These are phyloP conservation scores for Larix sibirica DNA, from an alignment of 83 land plant genomes.

Conservation along the genomic window DNA sequence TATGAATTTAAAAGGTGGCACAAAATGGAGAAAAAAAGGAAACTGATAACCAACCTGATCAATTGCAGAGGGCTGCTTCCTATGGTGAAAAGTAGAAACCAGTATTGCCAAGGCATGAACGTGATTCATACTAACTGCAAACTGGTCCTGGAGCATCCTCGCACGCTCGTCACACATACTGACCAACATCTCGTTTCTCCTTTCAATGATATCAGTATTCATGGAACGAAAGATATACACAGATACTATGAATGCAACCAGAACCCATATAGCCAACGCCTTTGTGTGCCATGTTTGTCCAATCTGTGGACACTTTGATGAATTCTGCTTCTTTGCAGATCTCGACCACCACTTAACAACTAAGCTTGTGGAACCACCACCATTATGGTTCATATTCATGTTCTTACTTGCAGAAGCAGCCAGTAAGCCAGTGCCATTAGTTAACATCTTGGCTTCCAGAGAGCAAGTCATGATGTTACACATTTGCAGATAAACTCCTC, in stretches of 20 bases:
- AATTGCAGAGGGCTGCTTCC: constrained; percentile 73
- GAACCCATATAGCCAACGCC: constrained; percentile 39
- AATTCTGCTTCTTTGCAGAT: constrained; percentile 7
- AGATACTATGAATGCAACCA: constrained; percentile 35
- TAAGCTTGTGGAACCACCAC: no score
- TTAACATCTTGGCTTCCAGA: neutral
- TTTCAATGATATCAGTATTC: constrained; percentile 26
- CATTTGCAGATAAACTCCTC: neutral
- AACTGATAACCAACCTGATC: constrained; percentile 47
- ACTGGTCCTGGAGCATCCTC: constrained; percentile 89
- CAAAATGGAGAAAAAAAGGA: no score
- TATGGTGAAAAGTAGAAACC: constrained; percentile 80
- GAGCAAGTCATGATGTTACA: neutral
- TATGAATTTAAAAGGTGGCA: no score
- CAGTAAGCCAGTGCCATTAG: neutral
- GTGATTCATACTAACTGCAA: constrained; percentile 87
- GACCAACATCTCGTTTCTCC: constrained; percentile 58
- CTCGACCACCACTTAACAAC: neutral
- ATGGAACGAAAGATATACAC: constrained; percentile 36
- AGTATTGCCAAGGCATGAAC: constrained; percentile 79
- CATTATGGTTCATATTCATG: neutral
- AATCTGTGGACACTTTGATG: neutral
- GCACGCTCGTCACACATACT: constrained; percentile 95
- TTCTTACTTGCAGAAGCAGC: neutral
- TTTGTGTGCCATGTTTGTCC: constrained; percentile 43